Percentiles rank a stretch among this genome's conserved stretches.
Evolutionary conservation across 2,329 filamentous ascomycete genomes (phyloP).

Genomic region (Verticillium dahliae): DNA sequence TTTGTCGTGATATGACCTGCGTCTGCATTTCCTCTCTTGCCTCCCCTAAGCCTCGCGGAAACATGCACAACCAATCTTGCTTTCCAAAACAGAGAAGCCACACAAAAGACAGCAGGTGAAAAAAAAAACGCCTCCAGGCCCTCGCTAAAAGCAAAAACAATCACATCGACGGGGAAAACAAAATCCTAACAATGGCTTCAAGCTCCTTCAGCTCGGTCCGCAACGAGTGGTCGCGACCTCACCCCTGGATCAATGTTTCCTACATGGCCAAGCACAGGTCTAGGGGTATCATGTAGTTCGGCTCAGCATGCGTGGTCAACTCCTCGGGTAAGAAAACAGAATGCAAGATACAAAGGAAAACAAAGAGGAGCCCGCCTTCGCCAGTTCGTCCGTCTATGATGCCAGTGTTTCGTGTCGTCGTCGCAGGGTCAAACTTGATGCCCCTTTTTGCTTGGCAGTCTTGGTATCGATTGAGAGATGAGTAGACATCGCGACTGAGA

Average conservation of each 20-base stretch:
- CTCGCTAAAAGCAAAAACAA: not conserved
- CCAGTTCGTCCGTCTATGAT: conserved; percentile 11
- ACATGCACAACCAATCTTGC: not conserved
- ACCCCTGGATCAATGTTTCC: not conserved
- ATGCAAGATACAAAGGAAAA: not conserved
- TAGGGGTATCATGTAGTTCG: not conserved
- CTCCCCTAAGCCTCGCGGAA: not conserved
- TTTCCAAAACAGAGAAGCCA: not conserved
- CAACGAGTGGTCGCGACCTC: not conserved
- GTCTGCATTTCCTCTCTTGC: not conserved
- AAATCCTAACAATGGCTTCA: not conserved
- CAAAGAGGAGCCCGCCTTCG: conserved; percentile 8
- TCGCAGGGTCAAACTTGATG: not conserved
- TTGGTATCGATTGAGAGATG: not conserved
- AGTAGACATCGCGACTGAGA: no score
- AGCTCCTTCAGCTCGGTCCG: not conserved
- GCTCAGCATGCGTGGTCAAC: not conserved
- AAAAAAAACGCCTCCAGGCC: not conserved
- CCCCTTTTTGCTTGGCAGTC: not conserved
- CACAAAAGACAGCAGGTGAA: no score
- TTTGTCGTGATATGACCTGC: not conserved
- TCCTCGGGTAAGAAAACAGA: not conserved
- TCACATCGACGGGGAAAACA: not conserved
- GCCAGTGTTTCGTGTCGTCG: conserved; percentile 1
- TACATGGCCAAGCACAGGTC: not conserved